Conservation (phyloP, 768 basidiomycete species). For the Tulasnella calospora region DNA sequence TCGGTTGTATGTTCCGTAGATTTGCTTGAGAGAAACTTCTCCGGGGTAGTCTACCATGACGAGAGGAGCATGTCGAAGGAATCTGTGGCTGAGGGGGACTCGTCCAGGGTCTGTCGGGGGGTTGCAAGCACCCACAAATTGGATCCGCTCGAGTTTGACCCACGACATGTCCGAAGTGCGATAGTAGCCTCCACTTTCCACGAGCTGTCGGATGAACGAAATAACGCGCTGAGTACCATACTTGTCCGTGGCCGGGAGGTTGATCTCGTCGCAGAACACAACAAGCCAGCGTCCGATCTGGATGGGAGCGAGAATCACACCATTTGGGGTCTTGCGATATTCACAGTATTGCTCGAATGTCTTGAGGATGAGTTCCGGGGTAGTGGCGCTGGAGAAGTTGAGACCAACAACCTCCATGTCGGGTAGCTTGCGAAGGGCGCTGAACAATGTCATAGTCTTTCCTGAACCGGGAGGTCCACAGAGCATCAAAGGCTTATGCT, state of each 20-base stretch:
- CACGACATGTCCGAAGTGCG: slow-evolving; percentile 90
- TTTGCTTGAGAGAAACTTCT: slow-evolving; percentile 92
- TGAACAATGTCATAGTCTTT: slow-evolving; percentile 99
- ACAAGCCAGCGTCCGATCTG: slow-evolving; percentile 98
- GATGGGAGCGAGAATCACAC: slow-evolving; percentile 87
- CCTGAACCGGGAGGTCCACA: slow-evolving; percentile 99
- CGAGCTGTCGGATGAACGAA: slow-evolving; percentile 94
- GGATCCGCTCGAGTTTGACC: slow-evolving; percentile 97
- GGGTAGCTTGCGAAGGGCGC: slow-evolving; percentile 91
- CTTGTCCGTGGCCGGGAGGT: slow-evolving; percentile 92
- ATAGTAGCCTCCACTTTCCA: slow-evolving; percentile 94
- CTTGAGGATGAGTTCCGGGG: slow-evolving; percentile 95
- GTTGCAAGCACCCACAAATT: slow-evolving; percentile 99
- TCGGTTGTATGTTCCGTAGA: slow-evolving; percentile 96
- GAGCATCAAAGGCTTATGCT: slow-evolving; percentile 96
- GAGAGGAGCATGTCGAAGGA: slow-evolving; percentile 93
- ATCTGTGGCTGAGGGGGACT: slow-evolving; percentile 95
- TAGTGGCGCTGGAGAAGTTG: slow-evolving; percentile 98
- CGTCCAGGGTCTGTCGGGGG: slow-evolving; percentile 98
- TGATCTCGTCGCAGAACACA: slow-evolving; percentile 99
- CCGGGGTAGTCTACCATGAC: slow-evolving; percentile 99
- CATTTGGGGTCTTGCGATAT: slow-evolving; percentile 96
- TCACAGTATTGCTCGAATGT: slow-evolving; percentile 99
- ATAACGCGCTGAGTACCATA: slow-evolving; percentile 99
- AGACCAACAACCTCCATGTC: slow-evolving; percentile 99